phyloP scores from a whole-genome alignment of 345 rosid species.

The Cardamine occulta region DNA sequence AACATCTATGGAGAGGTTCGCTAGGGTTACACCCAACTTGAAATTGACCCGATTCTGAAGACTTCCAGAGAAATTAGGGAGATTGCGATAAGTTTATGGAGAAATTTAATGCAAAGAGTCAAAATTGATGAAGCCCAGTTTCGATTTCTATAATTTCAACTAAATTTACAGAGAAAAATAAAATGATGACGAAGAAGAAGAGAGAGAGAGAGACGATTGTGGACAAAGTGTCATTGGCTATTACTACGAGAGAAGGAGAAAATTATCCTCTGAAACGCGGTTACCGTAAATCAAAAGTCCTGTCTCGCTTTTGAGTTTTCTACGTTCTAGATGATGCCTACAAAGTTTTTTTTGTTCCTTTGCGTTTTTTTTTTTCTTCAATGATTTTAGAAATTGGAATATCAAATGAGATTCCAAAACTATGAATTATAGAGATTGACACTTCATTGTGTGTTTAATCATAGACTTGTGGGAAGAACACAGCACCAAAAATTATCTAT shows the following conservation, averaged over 20 bases:
- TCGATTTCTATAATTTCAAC: conserved; percentile 5
- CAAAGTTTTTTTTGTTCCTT: not conserved
- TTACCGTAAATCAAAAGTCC: conserved; percentile 11
- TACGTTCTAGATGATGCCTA: conserved; percentile 30
- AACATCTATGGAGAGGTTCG: conserved; percentile 34
- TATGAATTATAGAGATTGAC: conserved; percentile 34
- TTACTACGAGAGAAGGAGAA: conserved; percentile 2
- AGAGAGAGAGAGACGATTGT: conserved; percentile 18
- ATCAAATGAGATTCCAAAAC: conserved; percentile 31
- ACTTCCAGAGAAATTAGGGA: not conserved
- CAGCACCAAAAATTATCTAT: not conserved
- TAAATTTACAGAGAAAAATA: conserved; percentile 27
- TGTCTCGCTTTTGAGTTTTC: conserved; percentile 5
- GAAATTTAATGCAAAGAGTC: conserved; percentile 10
- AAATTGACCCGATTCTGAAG: conserved; percentile 3
- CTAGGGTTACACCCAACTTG: conserved; percentile 2
- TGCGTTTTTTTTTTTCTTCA: not conserved
- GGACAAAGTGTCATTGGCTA: conserved; percentile 41
- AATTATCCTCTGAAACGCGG: conserved; percentile 40
- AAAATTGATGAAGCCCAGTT: conserved; percentile 34
- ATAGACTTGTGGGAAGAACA: conserved; percentile 19
- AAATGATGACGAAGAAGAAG: conserved; percentile 30
- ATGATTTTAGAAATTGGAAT: not conserved
- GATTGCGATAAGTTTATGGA: not conserved
- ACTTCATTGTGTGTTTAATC: conserved; percentile 34